These are phyloP conservation scores for Fusarium nisikadoi DNA, from an alignment of 2,329 filamentous ascomycete species.

Conservation along the genomic window DNA sequence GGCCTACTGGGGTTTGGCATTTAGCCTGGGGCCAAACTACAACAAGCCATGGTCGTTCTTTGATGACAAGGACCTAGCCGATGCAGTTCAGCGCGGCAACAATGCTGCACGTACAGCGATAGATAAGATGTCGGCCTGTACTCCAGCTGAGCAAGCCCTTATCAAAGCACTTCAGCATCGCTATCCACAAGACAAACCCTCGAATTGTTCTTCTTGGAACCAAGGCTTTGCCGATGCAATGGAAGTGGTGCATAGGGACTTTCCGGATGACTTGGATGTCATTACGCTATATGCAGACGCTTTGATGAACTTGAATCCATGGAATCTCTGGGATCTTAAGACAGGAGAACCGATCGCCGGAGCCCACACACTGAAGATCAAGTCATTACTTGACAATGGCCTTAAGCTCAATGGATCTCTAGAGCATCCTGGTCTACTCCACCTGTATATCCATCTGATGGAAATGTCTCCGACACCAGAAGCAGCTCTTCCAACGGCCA, in stretches of 20 bases:
- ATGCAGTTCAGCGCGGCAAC: conserved; percentile 42
- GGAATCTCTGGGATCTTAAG: neutral
- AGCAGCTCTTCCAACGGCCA: conserved; percentile 67
- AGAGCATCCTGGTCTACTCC: conserved; percentile 78
- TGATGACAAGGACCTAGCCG: conserved; percentile 63
- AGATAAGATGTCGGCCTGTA: neutral
- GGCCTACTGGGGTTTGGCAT: conserved; percentile 77
- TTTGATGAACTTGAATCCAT: conserved; percentile 57
- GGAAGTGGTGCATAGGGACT: conserved; percentile 48
- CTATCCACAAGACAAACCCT: conserved; percentile 58
- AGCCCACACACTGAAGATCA: neutral
- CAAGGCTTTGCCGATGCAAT: conserved; percentile 53
- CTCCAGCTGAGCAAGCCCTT: conserved; percentile 65
- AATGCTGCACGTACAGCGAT: conserved; percentile 12
- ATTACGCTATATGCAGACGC: conserved; percentile 54
- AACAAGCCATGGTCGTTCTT: conserved; percentile 82
- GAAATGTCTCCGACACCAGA: conserved; percentile 79
- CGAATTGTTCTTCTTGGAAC: conserved; percentile 41
- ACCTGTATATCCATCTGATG: conserved; percentile 82
- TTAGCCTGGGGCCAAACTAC: conserved; percentile 78
- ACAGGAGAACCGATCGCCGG: neutral
- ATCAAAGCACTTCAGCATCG: conserved; percentile 69
- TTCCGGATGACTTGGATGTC: conserved; percentile 55
- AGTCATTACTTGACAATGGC: neutral
- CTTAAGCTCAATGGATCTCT: neutral